A percentile compares a stretch with the other conserved stretches of the same genome.
These are phyloP conservation scores for Batrachochytrium dendrobatidis DNA, from an alignment of 371 early-diverging fungal species.

Conservation along the genomic window DNA sequence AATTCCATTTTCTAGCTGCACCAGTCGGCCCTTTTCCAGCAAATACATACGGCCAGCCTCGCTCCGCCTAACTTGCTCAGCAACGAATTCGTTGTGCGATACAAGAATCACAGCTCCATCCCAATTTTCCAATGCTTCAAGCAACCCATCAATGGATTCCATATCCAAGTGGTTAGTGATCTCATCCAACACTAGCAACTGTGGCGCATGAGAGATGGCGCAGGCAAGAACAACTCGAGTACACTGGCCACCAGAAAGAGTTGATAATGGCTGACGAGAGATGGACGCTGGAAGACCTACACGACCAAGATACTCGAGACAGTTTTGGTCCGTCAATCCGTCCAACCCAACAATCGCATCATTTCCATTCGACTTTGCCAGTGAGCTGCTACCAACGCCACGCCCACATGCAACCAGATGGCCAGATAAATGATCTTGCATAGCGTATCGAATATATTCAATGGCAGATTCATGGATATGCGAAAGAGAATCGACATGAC, in stretches of 20 bases:
- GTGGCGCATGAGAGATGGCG: constrained; percentile 59
- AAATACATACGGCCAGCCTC: constrained; percentile 22
- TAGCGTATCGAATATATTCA: background rate
- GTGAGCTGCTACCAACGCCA: constrained; percentile 33
- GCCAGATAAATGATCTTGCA: background rate
- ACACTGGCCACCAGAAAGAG: constrained; percentile 69
- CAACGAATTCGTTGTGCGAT: constrained; percentile 48
- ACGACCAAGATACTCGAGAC: constrained; percentile 56
- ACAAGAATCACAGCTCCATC: constrained; percentile 47
- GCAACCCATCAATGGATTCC: constrained; percentile 69
- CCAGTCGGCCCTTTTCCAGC: constrained; percentile 49
- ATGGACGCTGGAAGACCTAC: constrained; percentile 54
- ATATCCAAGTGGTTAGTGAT: constrained; percentile 80
- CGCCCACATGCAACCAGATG: background rate
- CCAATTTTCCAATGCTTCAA: constrained; percentile 38
- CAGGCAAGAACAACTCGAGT: constrained; percentile 66
- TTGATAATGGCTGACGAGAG: constrained; percentile 42
- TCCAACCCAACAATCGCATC: constrained; percentile 6
- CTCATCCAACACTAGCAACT: constrained; percentile 78
- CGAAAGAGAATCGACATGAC: constrained; percentile 57
- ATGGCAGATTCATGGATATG: background rate
- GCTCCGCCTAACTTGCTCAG: constrained; percentile 26
- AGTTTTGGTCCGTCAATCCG: constrained; percentile 40
- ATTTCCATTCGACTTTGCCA: constrained; percentile 24
- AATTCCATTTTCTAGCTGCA: constrained; percentile 44